Evolutionary conservation across 495 filamentous ascomycete species (phyloP), one percentile per base, ranked within the genome.

Genomic region (Penicillium pancosmium): DNA sequence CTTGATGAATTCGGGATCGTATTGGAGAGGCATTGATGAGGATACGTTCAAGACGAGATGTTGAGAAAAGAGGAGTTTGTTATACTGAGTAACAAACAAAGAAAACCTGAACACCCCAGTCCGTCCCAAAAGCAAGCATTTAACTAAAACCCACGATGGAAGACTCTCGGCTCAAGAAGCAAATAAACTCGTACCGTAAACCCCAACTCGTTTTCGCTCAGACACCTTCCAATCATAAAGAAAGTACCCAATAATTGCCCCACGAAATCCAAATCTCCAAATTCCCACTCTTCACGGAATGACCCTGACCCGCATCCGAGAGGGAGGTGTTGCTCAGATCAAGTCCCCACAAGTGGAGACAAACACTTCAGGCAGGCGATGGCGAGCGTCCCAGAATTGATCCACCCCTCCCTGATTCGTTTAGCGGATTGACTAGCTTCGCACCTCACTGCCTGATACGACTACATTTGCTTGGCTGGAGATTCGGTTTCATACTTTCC

Each of bases 1-100:
- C 16, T 62, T 36, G 2, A 43, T 19, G 27, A 66, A 59, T 34
- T 66, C 50, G 1, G 46, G 33, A 27, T 66, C 60, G 18, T 63
- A 56, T 12, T 61, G 57, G 9, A 66, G 51, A 48, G 55, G 18
- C 61, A 62, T 60, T 18, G 10, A 41, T 54, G 27, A 41, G 36
- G 11, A 38, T 12, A 5, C 10, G 36, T 38, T 38, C 4, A 5
- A 9, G 8, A 31, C 1, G 8, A 31, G 4, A 31, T 38, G 36
- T n/a, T 38, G 36, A 38, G 36, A 38, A 18, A 13, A 46, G 12
- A 31, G 27, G 27, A 31, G 27, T 31, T 6, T 9, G 27, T 31
- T 31, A 31, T 31, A n/a, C n/a, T n/a, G n/a, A n/a, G n/a, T n/a
- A 31, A 9, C 27, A 31, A 31, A 9, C 27, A 31, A 31, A 31